Conservation (phyloP, 192 early-diverging fungal species). For the Coemansia sp. region DNA sequence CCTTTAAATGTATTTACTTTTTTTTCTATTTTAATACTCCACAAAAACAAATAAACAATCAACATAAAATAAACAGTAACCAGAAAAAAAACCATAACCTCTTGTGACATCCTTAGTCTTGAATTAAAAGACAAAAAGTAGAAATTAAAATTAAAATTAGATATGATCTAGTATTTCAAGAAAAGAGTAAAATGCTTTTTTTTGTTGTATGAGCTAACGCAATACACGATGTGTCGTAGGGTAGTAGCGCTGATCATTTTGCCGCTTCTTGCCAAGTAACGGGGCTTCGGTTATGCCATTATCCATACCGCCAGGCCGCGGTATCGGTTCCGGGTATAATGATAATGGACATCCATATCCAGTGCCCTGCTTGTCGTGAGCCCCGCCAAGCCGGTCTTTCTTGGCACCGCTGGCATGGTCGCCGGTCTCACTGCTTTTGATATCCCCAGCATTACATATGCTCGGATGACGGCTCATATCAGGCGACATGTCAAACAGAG, state of each 20-base stretch:
- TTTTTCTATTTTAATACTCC: not conserved
- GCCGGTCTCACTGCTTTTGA: constrained; percentile 11
- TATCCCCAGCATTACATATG: not conserved
- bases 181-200: too few species aligned
- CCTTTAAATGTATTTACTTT: not conserved
- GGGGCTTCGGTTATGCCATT: not conserved
- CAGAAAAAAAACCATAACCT: not conserved
- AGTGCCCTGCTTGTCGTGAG: not conserved
- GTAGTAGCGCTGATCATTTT: not conserved
- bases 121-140: not conserved
- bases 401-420: not conserved
- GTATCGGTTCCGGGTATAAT: constrained; percentile 44
- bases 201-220: not conserved
- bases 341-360: constrained; percentile 11
- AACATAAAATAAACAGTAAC: not conserved
- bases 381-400: not conserved
- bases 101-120: not conserved
- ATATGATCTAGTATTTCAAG: too few species aligned
- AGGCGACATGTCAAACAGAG: constrained; percentile 36
- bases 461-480: constrained; percentile 18
- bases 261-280: not conserved
- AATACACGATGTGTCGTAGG: not conserved
- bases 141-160: too few species aligned
- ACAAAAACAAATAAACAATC: constrained; percentile 6
- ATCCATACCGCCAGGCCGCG: constrained; percentile 26